A percentile compares a stretch with the other conserved stretches of the same genome.
Evolutionary conservation across 2,329 filamentous ascomycete species (phyloP).

Genomic region (Arthrinium puccinioides): DNA sequence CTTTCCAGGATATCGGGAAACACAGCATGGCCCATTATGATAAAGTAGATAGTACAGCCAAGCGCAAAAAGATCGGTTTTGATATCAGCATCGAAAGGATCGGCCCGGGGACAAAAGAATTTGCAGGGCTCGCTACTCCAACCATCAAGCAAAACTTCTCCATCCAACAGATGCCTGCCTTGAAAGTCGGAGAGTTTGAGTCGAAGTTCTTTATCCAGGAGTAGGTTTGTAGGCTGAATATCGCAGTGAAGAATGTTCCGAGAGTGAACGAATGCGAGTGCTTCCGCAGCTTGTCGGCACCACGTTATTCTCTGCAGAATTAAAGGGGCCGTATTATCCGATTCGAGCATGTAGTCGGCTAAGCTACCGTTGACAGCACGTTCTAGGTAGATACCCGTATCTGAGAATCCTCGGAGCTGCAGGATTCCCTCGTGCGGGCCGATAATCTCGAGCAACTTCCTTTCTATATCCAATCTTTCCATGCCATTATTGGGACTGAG

Average conservation of each 20-base stretch:
- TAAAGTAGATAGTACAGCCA: constrained; percentile 1
- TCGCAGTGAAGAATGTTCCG: neutral
- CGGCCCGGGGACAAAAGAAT: neutral
- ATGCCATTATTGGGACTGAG: neutral
- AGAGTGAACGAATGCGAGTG: neutral
- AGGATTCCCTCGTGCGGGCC: neutral
- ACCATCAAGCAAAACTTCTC: neutral
- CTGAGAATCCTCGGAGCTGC: neutral
- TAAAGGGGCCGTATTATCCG: neutral
- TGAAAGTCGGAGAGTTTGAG: neutral
- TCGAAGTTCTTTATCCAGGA: neutral
- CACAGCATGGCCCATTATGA: constrained; percentile 1
- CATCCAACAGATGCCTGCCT: neutral
- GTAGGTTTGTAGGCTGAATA: neutral
- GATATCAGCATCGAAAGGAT: neutral
- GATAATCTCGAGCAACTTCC: neutral
- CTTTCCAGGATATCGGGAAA: neutral
- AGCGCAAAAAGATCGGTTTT: constrained; percentile 1
- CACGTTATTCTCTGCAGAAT: neutral
- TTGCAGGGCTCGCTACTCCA: neutral
- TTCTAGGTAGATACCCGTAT: neutral
- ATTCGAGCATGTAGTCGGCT: neutral
- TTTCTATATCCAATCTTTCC: neutral
- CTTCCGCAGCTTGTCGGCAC: neutral
- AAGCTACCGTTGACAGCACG: neutral